A percentile compares a stretch with the other conserved stretches of the same genome.
Conservation (phyloP, 1,139 yeast genomes). For the Hemisphaericaspora lyxosophila region DNA sequence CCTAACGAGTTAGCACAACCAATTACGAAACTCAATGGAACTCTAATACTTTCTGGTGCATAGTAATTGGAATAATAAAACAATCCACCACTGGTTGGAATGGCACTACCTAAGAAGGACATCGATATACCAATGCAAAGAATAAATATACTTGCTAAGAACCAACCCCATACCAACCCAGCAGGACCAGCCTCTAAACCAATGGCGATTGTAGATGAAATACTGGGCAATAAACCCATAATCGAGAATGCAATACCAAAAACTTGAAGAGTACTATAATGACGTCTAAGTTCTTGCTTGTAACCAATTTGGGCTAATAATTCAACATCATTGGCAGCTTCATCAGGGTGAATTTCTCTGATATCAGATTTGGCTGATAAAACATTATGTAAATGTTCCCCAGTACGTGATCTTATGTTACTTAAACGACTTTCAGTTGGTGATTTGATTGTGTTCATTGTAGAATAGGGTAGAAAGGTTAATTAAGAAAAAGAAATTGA, state of each 20-base stretch:
- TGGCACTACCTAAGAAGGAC: constrained; percentile 65
- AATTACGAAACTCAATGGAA: constrained; percentile 46
- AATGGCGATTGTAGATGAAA: constrained; percentile 35
- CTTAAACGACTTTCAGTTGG: constrained; percentile 9
- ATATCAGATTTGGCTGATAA: constrained; percentile 26
- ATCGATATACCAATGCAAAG: constrained; percentile 60
- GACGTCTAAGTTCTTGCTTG: constrained; percentile 50
- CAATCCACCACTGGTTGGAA: constrained; percentile 73
- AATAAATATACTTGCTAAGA: constrained; percentile 57
- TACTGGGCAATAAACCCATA: constrained; percentile 52
- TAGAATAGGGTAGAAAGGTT: not conserved
- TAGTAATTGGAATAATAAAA: constrained; percentile 54
- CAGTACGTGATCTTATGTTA: constrained; percentile 17
- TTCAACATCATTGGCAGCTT: constrained; percentile 41
- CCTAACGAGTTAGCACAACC: constrained; percentile 40
- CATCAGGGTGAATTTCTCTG: constrained; percentile 26
- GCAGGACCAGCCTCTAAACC: constrained; percentile 45
- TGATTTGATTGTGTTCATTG: not conserved
- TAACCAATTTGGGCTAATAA: constrained; percentile 54
- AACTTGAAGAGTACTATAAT: constrained; percentile 48
- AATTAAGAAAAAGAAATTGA: too few species aligned
- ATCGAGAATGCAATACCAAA: constrained; percentile 55
- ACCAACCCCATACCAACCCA: constrained; percentile 72
- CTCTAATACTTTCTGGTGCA: constrained; percentile 30
- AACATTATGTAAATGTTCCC: constrained; percentile 22